Base-by-base conservation (phyloP, 192 early-diverging fungal genomes). In the Phlyctochytrium arcticum region DNA sequence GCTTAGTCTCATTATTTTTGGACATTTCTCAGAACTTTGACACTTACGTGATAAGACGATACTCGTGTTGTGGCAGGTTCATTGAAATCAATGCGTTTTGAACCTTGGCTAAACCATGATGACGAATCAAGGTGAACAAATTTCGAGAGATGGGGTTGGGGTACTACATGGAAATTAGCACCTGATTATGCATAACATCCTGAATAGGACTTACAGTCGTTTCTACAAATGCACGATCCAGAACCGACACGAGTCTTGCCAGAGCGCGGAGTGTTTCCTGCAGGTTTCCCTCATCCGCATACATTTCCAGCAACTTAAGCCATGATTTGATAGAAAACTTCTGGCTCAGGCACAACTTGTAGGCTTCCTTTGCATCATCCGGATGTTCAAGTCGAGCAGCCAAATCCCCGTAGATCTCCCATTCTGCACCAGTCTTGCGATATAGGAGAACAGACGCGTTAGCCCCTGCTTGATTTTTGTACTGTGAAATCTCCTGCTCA, bases 371-470 rank as follows among this genome's bases (percentile, higher is more conserved):
- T 6, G 94, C 93, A 65, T 99, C 97, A 3, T 89, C 87, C 58
- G 80, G 70, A 57, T 96, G 90, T 48, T 89, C 84, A 34, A 99
- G 74, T 32, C 97, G 86, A 44, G 87, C 77, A 1, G 91, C 90
- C 48, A 99, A 79, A 60, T 99, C 94, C 24, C 95, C 97, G 54
- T 93, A 89, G 24, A 95, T 82, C 72, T 99, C 97, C 97, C 97
- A 99, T 70, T 99, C 97, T 32, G 94, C 90, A 54, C 89, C 91
- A 21, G 93, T 94, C 76, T 95, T 95, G 31, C 92, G 90, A 67
- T 93, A 92, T 27, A 89, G 73, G 33, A 92, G 72, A 4, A 70
- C 67, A 34, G 42, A 92, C 82, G 54, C 87, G 81, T 19, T 73
- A 69, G 82, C 72, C 24, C 80, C 82, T 59, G 68, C 51, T 36